Evolutionary conservation across 805 yeast species (phyloP).

Genomic region (Saturnispora serradocipensis): DNA sequence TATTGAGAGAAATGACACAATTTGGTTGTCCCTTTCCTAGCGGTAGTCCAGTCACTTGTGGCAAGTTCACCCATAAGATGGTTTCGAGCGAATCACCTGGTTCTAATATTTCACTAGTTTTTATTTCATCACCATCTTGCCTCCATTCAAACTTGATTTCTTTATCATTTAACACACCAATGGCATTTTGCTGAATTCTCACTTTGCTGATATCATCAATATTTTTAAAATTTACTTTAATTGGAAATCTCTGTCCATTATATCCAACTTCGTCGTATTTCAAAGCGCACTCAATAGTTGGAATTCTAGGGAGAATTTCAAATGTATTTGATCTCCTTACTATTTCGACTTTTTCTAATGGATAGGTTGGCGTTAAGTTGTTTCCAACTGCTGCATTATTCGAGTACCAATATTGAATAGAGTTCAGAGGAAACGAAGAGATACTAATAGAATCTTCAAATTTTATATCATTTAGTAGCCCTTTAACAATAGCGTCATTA

Average conservation of each 20-base stretch:
- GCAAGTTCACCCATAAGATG: constrained; percentile 14
- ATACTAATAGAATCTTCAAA: neutral
- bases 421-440: neutral
- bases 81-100: constrained; percentile 1
- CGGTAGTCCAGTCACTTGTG: constrained; percentile 15
- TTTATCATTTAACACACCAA: constrained; percentile 3
- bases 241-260: constrained; percentile 25
- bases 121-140: constrained; percentile 5
- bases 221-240: constrained; percentile 22
- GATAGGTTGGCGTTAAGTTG: neutral
- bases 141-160: constrained; percentile 17
- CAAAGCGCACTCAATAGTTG: constrained; percentile 25
- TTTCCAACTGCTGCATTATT: neutral
- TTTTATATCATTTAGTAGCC: constrained; percentile 7
- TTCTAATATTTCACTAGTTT: constrained; percentile 10
- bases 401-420: neutral
- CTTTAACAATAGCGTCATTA: constrained; percentile 12
- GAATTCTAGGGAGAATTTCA: constrained; percentile 33
- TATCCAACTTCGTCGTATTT: constrained; percentile 21
- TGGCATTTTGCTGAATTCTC: neutral
- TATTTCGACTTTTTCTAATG: neutral
- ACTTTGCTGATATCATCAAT: constrained; percentile 20
- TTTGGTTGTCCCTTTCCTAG: constrained; percentile 2
- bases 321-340: constrained; percentile 8
- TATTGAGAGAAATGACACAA: constrained; percentile 16